Conservation (phyloP, 1,139 yeast species). For the Sugiyamaella xylanicola region DNA sequence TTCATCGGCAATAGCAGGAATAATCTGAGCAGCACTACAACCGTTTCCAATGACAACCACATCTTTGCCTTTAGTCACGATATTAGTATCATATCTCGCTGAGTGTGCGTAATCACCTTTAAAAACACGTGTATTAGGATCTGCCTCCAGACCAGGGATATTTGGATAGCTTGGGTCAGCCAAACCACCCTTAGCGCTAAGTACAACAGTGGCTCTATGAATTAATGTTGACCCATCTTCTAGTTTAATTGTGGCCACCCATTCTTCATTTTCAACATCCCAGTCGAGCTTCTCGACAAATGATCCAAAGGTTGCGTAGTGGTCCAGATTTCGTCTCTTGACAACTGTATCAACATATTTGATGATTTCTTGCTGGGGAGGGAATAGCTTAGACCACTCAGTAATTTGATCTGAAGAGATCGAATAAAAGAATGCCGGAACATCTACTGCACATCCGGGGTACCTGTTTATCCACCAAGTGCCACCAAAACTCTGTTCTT, state of each 20-base stretch:
- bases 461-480: constrained; percentile 57
- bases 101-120: constrained; percentile 53
- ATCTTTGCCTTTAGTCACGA: constrained; percentile 42
- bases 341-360: constrained; percentile 33
- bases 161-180: constrained; percentile 22
- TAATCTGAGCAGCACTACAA: constrained; percentile 49
- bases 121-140: constrained; percentile 32
- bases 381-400: constrained; percentile 34
- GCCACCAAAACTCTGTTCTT: constrained; percentile 46
- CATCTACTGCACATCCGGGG: constrained; percentile 45
- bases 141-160: constrained; percentile 35
- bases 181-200: constrained; percentile 26
- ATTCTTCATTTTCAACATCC: constrained; percentile 30
- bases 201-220: constrained; percentile 20
- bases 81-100: constrained; percentile 47
- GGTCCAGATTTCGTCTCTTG: constrained; percentile 21
- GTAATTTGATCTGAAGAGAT: constrained; percentile 36
- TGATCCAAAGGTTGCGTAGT: constrained; percentile 26
- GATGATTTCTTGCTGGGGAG: constrained; percentile 34
- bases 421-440: constrained; percentile 36
- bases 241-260: constrained; percentile 22
- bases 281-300: constrained; percentile 27
- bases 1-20: constrained; percentile 36
- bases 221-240: constrained; percentile 11
- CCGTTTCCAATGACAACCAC: constrained; percentile 50